A percentile compares a stretch with the other conserved stretches of the same genome.
Conservation (phyloP, 2,329 filamentous ascomycete species). For the Trichothecium sympodiale region DNA sequence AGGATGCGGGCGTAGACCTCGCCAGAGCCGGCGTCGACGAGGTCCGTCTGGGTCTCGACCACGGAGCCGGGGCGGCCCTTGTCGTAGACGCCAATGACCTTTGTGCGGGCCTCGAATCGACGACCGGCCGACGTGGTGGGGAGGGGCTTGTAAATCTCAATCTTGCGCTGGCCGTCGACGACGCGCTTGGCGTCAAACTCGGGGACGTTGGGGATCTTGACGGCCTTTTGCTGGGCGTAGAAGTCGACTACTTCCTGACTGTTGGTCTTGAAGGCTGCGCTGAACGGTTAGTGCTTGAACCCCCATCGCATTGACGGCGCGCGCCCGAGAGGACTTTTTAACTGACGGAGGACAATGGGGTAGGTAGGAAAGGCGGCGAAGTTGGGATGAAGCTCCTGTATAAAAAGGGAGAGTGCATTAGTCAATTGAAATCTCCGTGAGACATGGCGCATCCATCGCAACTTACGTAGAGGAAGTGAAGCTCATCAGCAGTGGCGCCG, state of each 20-base stretch:
- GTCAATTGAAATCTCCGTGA: neutral
- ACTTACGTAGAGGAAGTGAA: constrained; percentile 80
- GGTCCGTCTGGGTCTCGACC: constrained; percentile 64
- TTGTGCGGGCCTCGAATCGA: constrained; percentile 65
- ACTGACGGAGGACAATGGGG: constrained; percentile 63
- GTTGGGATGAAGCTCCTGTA: constrained; percentile 72
- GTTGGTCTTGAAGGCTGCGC: constrained; percentile 61
- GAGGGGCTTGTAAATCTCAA: constrained; percentile 66
- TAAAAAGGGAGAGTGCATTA: neutral
- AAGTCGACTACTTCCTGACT: constrained; percentile 74
- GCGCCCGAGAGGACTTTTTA: neutral
- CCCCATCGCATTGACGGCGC: neutral
- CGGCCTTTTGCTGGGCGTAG: constrained; percentile 56
- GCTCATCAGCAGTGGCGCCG: constrained; percentile 72
- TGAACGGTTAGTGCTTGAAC: neutral
- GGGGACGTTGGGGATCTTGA: constrained; percentile 64
- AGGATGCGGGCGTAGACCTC: constrained; percentile 63
- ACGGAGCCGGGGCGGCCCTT: constrained; percentile 79
- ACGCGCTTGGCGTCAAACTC: constrained; percentile 63
- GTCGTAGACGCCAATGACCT: constrained; percentile 78
- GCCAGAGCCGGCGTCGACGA: constrained; percentile 58
- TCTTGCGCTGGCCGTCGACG: constrained; percentile 74
- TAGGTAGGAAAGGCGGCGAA: constrained; percentile 88
- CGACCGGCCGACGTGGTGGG: constrained; percentile 60
- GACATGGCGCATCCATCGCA: constrained; percentile 4